Base-by-base conservation (phyloP, 1,284 basidiomycete genomes). In the Pterula multifida region DNA sequence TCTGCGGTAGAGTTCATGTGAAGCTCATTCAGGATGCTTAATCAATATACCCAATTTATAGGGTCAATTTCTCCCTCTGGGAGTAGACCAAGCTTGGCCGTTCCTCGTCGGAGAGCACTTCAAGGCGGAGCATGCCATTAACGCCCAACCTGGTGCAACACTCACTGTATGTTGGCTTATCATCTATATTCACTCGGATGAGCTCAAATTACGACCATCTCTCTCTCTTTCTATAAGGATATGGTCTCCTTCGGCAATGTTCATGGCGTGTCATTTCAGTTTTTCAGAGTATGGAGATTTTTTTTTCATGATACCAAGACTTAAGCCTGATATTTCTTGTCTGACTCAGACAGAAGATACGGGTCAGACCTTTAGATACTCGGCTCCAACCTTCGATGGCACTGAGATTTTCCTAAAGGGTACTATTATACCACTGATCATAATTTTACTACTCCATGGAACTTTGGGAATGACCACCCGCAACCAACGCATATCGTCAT, bases 401-500 rank as follows among this genome's bases (percentile, higher is more conserved):
- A 6, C 28, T 6, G 28, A 15, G 28, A 6, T 32, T 32, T 32
- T 32, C 15, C 15, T 32, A 6, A 6, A 32, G 76, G 76, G 0
- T 79, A 68, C 55, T 75, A 65, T 55, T 73, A 71, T 55, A 72
- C 73, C 1, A 63, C 66, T 2, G 72, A 77, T 54, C 76, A 79
- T 60, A 78, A 79, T 57, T 79, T 65, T 58, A 79, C 76, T 1
- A 79, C 77, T 0, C 71, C 73, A 1, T 79, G 77, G 76, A 57
- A 78, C 53, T 79, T 81, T 55, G 49, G 55, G 3, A 63, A 66
- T 2, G 76, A 81, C 54, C 55, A 61, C 3, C 73, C 74, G 3
- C 52, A 63, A 0, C 62, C 75, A 3, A 75, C 75, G 2, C 75
- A 78, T 54, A 58, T 79, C 44, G 68, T 79, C 2, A 71, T 78